phyloP scores from a whole-genome alignment of 73 alveolate genomes.

The Strombidium stylifer region DNA sequence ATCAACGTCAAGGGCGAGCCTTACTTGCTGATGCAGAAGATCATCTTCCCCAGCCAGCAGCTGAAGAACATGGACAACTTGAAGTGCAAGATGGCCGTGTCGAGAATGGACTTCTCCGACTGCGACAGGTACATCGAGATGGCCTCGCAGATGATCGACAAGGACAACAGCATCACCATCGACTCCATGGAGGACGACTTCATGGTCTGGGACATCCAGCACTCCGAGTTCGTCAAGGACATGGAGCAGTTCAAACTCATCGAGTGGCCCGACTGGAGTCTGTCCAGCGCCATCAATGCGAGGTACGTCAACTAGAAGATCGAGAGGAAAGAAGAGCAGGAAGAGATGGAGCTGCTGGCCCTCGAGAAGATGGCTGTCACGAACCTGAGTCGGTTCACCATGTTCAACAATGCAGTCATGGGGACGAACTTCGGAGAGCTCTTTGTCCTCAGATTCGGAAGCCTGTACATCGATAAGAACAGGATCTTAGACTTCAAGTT shows the following conservation, averaged over 20 bases:
- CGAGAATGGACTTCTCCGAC: conserved; percentile 74
- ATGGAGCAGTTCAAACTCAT: conserved; percentile 49
- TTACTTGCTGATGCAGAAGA: no score
- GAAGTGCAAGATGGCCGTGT: conserved; percentile 53
- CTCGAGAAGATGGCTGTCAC: conserved; percentile 43
- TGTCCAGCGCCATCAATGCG: conserved; percentile 45
- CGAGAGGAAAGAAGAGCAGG: conserved; percentile 40
- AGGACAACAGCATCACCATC: conserved; percentile 44
- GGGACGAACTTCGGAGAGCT: conserved; percentile 57
- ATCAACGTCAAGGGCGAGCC: no score
- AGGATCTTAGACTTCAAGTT: conserved; percentile 21
- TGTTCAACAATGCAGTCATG: conserved; percentile 33
- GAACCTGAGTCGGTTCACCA: conserved; percentile 27
- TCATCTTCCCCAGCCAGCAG: no score
- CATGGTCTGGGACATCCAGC: conserved; percentile 78
- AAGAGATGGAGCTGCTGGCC: conserved; percentile 40
- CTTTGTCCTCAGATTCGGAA: conserved; percentile 51
- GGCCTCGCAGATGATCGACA: conserved; percentile 50
- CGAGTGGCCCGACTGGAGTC: conserved; percentile 62
- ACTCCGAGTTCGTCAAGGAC: conserved; percentile 69
- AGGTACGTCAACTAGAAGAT: conserved; percentile 54
- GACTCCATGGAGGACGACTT: conserved; percentile 18
- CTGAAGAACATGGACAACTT: conserved; percentile 17
- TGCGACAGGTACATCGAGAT: conserved; percentile 75
- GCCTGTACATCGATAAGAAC: conserved; percentile 50